These are phyloP conservation scores for Ambrosia trifida DNA, from an alignment of 129 eudicot genomes.

Conservation along the genomic window DNA sequence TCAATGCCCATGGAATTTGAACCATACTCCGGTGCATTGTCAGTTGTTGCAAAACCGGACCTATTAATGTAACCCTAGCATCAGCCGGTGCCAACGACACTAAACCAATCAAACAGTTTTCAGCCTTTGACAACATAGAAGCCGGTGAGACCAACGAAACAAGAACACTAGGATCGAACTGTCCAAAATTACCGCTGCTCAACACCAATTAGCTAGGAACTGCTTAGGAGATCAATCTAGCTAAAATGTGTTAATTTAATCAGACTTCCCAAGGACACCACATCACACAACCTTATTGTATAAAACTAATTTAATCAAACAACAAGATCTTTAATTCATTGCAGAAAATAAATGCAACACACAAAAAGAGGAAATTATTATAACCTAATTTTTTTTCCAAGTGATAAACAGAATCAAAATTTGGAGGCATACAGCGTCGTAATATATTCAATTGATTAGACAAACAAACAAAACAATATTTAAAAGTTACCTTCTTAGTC, in stretches of 20 bases:
- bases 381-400: constrained; percentile 22
- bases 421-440: neutral
- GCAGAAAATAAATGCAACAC: neutral
- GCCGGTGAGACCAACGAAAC: neutral
- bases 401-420: neutral
- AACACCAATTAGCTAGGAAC: neutral
- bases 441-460: constrained; percentile 3
- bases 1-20: neutral
- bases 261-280: no score
- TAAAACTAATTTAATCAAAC: neutral
- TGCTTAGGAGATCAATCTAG: no score
- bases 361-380: neutral
- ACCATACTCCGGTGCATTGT: constrained; percentile 3
- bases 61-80: constrained; percentile 3
- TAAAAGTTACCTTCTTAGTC: constrained; percentile 25
- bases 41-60: constrained; percentile 7
- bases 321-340: neutral
- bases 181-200: constrained; percentile 29
- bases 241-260: no score
- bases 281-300: neutral
- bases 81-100: constrained; percentile 13
- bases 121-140: neutral
- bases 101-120: neutral
- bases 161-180: neutral
- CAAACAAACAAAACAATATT: neutral